Evolutionary conservation across 164 flowering plant genomes (phyloP).

Genomic region (Aristolochia californica): DNA sequence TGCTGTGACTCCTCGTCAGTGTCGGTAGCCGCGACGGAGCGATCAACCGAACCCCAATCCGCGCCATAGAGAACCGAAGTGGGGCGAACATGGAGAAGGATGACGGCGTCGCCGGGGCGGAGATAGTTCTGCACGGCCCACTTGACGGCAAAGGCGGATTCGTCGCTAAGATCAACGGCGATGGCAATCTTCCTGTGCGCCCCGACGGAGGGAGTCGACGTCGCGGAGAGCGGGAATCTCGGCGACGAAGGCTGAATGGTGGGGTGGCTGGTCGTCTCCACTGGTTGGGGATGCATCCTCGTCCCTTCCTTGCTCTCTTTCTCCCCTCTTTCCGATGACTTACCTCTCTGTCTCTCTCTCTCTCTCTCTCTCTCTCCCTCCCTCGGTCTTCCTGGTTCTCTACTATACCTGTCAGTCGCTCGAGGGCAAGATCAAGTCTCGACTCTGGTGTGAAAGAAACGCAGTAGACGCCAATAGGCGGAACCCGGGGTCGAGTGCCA

Average conservation of each 20-base stretch:
- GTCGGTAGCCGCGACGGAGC: constrained; percentile 19
- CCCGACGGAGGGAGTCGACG: constrained; percentile 19
- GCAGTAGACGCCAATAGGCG: no score
- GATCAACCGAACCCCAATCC: constrained; percentile 58
- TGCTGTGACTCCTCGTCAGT: constrained; percentile 28
- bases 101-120: constrained; percentile 66
- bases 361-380: neutral
- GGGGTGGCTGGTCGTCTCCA: neutral
- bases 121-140: constrained; percentile 86
- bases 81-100: constrained; percentile 71
- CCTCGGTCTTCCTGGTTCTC: neutral
- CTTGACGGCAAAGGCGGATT: constrained; percentile 68
- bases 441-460: no score
- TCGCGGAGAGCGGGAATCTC: constrained; percentile 17
- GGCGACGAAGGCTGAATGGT: constrained; percentile 31
- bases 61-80: constrained; percentile 73
- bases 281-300: constrained; percentile 1
- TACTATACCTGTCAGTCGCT: no score
- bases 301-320: neutral
- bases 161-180: constrained; percentile 78
- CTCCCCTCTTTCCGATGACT: neutral
- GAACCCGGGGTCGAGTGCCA: no score
- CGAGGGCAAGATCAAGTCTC: no score
- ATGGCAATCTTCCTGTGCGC: constrained; percentile 51
- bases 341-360: neutral